A percentile compares a stretch with the other conserved stretches of the same genome.
Conservation (phyloP, 2,329 filamentous ascomycete species). For the Penicillium brasilianum region DNA sequence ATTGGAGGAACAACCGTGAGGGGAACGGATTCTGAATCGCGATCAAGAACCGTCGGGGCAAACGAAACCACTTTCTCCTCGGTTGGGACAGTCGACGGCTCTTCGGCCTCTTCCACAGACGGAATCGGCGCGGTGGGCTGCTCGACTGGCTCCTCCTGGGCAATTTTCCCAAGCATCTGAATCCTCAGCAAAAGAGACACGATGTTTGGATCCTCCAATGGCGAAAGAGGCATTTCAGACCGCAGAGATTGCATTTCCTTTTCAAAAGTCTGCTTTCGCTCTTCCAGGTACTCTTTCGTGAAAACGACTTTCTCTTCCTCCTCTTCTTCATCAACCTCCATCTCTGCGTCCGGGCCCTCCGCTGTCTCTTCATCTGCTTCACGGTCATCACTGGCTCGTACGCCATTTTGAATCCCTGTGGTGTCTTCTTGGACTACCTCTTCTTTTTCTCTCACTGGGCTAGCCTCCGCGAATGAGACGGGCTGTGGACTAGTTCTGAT, state of each 20-base stretch:
- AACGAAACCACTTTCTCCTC: conserved; percentile 22
- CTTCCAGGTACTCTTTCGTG: conserved; percentile 54
- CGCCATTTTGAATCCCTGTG: background rate
- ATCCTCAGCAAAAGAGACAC: conserved; percentile 50
- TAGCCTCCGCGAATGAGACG: conserved; percentile 9
- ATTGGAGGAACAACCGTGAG: conserved; percentile 17
- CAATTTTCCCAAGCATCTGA: conserved; percentile 51
- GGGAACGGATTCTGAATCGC: conserved; percentile 11
- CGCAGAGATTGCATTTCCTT: conserved; percentile 51
- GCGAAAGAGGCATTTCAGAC: conserved; percentile 49
- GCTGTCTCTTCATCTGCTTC: background rate
- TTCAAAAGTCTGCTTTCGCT: conserved; percentile 52
- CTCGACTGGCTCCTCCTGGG: conserved; percentile 40
- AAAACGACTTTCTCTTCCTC: conserved; percentile 53
- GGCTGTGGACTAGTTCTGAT: conserved; percentile 21
- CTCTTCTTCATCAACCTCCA: background rate
- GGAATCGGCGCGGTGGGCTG: conserved; percentile 15
- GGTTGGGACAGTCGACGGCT: background rate
- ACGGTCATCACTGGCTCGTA: background rate
- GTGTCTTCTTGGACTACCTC: conserved; percentile 16
- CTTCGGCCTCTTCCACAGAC: conserved; percentile 23
- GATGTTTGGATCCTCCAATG: conserved; percentile 49
- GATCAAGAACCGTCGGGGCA: conserved; percentile 11
- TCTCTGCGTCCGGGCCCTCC: background rate
- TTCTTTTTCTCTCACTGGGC: conserved; percentile 6